These are phyloP conservation scores for Polychaeton citri DNA, from an alignment of 2,329 filamentous ascomycete species.

Conservation along the genomic window DNA sequence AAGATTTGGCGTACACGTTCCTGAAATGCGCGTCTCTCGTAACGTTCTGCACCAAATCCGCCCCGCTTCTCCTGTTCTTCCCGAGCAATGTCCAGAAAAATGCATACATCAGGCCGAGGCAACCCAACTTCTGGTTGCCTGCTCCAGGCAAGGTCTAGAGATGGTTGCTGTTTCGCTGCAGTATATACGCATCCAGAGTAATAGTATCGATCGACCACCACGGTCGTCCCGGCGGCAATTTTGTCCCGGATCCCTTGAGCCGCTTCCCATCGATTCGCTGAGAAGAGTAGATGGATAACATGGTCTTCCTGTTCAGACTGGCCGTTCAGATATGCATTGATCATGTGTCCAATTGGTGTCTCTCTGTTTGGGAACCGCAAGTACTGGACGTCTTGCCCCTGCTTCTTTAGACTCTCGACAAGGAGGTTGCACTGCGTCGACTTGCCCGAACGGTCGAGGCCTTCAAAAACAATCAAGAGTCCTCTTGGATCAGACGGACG, in stretches of 20 bases:
- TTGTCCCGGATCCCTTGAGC: slow-evolving; percentile 27
- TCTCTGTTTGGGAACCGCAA: slow-evolving; percentile 64
- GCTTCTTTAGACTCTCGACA: slow-evolving; percentile 36
- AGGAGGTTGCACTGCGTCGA: slow-evolving; percentile 74
- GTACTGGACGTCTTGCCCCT: slow-evolving; percentile 41
- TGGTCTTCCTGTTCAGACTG: slow-evolving; percentile 68
- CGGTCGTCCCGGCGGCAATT: slow-evolving; percentile 53
- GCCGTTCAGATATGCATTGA: slow-evolving; percentile 67
- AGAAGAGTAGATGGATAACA: slow-evolving; percentile 79
- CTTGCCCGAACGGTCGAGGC: slow-evolving; percentile 81
- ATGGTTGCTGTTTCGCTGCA: slow-evolving; percentile 66
- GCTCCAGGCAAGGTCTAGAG: slow-evolving; percentile 64
- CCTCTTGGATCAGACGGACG: slow-evolving; percentile 39
- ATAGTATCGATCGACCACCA: slow-evolving; percentile 88
- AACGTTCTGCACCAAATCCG: slow-evolving; percentile 81
- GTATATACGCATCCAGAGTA: slow-evolving; percentile 91
- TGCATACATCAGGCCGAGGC: slow-evolving; percentile 70
- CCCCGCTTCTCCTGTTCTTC: slow-evolving; percentile 60
- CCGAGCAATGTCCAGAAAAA: slow-evolving; percentile 75
- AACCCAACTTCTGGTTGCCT: slow-evolving; percentile 73
- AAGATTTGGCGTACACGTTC: slow-evolving; percentile 64
- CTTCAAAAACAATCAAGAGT: slow-evolving; percentile 72
- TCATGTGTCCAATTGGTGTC: slow-evolving; percentile 76
- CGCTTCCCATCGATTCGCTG: slow-evolving; percentile 78
- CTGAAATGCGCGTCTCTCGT: slow-evolving; percentile 78